Evolutionary conservation across 345 rosid species (phyloP).

Genomic region (Conringia planisiliqua): DNA sequence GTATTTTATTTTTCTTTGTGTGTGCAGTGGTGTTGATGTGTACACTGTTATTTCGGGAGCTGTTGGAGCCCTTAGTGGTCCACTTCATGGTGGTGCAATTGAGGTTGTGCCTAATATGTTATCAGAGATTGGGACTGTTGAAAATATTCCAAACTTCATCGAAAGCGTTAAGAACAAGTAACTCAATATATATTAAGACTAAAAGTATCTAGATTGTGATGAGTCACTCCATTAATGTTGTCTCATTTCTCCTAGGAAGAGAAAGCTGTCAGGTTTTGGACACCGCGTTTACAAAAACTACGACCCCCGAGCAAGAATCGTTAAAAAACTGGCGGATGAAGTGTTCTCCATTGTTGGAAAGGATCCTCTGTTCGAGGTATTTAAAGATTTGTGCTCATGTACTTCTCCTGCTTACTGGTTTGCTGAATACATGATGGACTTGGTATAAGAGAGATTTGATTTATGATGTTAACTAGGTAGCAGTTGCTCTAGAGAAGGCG

Average conservation of each 20-base stretch:
- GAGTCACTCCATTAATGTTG: not conserved
- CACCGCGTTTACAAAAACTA: conserved; percentile 95
- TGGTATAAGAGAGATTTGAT: not conserved
- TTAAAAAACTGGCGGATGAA: conserved; percentile 81
- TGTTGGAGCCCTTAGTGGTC: conserved; percentile 85
- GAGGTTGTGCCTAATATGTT: conserved; percentile 96
- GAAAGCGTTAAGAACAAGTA: conserved; percentile 87
- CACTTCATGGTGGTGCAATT: conserved; percentile 95
- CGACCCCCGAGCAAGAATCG: conserved; percentile 84
- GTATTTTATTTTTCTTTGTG: not conserved
- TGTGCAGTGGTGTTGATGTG: conserved; percentile 80
- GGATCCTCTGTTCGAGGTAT: conserved; percentile 93
- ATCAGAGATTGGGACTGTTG: conserved; percentile 74
- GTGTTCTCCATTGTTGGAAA: conserved; percentile 89
- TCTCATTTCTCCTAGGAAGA: conserved; percentile 42
- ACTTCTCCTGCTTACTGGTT: not conserved
- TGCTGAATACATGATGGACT: not conserved
- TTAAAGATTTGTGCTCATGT: not conserved
- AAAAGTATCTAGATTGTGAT: not conserved
- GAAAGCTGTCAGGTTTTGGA: conserved; percentile 94
- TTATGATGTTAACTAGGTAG: conserved; percentile 52
- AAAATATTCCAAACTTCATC: conserved; percentile 79
- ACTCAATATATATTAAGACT: not conserved
- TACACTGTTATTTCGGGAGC: conserved; percentile 90
- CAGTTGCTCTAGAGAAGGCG: conserved; percentile 85